Conservation (phyloP, 805 yeast genomes). For the Sugiyamaella floridensis region DNA sequence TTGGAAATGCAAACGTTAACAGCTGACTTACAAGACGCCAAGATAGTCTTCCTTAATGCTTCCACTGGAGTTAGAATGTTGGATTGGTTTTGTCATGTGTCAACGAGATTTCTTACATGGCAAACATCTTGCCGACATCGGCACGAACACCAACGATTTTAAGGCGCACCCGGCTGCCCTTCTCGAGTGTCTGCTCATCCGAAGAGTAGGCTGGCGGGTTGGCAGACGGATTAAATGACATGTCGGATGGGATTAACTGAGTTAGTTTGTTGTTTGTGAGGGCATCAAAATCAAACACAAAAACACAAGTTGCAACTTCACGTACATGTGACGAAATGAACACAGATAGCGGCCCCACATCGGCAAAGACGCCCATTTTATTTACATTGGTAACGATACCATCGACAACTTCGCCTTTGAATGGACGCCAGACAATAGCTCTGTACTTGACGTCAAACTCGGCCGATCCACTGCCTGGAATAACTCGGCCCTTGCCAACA, state of each 20-base stretch:
- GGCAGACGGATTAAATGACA: conserved; percentile 88
- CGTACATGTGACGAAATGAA: conserved; percentile 79
- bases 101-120: conserved; percentile 42
- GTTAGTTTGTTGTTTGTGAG: not conserved
- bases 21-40: conserved; percentile 59
- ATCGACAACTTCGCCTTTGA: conserved; percentile 98
- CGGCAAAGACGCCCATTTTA: conserved; percentile 96
- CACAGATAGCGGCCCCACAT: conserved; percentile 93
- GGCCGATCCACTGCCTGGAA: conserved; percentile 90
- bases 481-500: conserved; percentile 86
- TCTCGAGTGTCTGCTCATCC: conserved; percentile 90
- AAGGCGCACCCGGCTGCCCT: conserved; percentile 87
- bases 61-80: conserved; percentile 42
- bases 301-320: not conserved
- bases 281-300: conserved; percentile 14
- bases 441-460: conserved; percentile 93
- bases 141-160: conserved; percentile 96
- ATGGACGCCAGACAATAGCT: conserved; percentile 97
- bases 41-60: conserved; percentile 95
- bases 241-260: conserved; percentile 77
- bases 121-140: conserved; percentile 94
- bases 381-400: conserved; percentile 90
- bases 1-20: not conserved
- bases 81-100: not conserved
- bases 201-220: conserved; percentile 98